A percentile compares a stretch with the other conserved stretches of the same genome.
phyloP scores from a whole-genome alignment of 805 yeast genomes.

The Yarrowia deformans region DNA sequence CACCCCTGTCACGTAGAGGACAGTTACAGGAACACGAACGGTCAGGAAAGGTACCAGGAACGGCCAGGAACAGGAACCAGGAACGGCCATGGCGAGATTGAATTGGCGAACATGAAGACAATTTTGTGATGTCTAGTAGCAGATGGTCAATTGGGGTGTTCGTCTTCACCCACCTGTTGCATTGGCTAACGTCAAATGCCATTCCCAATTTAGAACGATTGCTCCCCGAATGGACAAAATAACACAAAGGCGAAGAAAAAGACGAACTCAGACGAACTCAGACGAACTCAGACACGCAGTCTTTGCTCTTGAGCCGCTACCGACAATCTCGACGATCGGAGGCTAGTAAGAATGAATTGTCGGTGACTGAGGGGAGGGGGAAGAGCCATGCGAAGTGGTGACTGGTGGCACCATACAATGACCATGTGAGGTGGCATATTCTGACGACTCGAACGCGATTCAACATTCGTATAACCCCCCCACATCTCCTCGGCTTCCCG shows the following conservation, averaged over 20 bases:
- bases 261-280: no score
- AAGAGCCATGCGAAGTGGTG: no score
- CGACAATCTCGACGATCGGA: slow-evolving; percentile 26
- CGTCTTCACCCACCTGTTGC: no score
- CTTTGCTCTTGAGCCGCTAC: slow-evolving; percentile 30
- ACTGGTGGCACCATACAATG: no score
- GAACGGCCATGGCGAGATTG: neutral
- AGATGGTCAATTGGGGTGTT: no score
- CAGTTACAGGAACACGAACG: neutral
- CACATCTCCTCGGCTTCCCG: neutral
- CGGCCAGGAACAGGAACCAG: neutral
- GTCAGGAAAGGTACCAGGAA: neutral
- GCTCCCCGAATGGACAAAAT: slow-evolving; percentile 35
- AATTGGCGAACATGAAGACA: neutral
- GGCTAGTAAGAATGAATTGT: slow-evolving; percentile 26
- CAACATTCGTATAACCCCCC: no score
- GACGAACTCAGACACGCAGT: neutral
- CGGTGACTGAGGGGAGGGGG: no score
- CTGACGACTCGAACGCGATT: no score
- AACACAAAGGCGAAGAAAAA: neutral
- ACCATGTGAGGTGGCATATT: no score
- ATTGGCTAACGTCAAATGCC: no score
- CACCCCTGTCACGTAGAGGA: slow-evolving; percentile 3
- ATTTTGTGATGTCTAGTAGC: no score
- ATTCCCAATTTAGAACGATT: slow-evolving; percentile 29